Conservation (phyloP, 2,329 filamentous ascomycete genomes). For the Colletotrichum kahawae region DNA sequence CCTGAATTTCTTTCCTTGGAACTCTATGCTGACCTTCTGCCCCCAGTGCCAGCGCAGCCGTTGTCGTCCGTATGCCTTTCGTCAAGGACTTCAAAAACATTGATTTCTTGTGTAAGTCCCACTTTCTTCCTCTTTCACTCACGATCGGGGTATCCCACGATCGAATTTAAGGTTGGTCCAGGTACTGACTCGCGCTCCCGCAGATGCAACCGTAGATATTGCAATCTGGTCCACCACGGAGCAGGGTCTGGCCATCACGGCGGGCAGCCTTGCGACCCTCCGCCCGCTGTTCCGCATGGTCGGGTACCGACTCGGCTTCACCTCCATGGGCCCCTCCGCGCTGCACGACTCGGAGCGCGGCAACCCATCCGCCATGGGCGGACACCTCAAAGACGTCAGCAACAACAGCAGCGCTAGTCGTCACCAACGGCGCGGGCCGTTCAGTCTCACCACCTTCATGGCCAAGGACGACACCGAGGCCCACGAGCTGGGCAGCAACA, state of each 20-base stretch:
- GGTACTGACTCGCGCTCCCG: not conserved
- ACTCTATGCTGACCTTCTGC: not conserved
- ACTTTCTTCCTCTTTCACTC: not conserved
- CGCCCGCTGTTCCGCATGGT: conserved; percentile 47
- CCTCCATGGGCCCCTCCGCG: conserved; percentile 12
- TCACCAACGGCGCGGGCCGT: conserved; percentile 23
- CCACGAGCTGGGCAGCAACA: not conserved
- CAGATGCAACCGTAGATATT: conserved; percentile 45
- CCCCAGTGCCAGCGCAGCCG: conserved; percentile 47
- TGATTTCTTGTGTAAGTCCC: conserved; percentile 48
- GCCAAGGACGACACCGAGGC: conserved; percentile 24
- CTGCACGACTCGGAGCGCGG: conserved; percentile 1
- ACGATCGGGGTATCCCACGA: not conserved
- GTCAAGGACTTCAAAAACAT: conserved; percentile 40
- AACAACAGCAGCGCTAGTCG: not conserved
- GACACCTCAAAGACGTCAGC: conserved; percentile 1
- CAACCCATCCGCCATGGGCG: conserved; percentile 11
- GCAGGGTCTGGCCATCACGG: conserved; percentile 52
- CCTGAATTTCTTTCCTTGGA: not conserved
- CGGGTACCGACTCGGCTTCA: conserved; percentile 35
- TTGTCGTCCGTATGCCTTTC: conserved; percentile 46
- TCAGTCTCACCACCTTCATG: conserved; percentile 33
- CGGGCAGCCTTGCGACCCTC: conserved; percentile 51
- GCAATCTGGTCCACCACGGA: conserved; percentile 57
- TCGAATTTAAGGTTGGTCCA: not conserved